Base-by-base conservation (phyloP, 345 rosid genomes). In the Dipteronia dyeriana region DNA sequence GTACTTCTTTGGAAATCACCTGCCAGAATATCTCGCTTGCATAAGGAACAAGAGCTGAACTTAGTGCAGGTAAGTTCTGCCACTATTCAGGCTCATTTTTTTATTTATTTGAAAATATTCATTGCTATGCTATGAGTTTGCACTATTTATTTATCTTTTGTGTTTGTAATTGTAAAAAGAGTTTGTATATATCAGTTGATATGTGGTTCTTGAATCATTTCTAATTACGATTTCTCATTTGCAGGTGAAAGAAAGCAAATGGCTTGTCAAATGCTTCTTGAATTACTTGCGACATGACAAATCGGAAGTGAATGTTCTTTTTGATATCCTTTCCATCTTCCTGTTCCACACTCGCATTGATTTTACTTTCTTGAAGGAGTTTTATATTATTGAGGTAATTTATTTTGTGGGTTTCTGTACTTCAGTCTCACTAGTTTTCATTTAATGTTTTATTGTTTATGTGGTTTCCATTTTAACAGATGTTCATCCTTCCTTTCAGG, bases 191-290 rank as follows among this genome's bases (percentile, higher is more conserved):
- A 54, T 29, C 53, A 13, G 45, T 74, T 75, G 19, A 3, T 29
- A 57, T 60, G 29, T 70, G 74, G 39, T 13, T 13, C 41, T 60
- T 53, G 74, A 68, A 54, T 84, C 7, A 39, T 23, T 43, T 54
- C 73, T 47, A 49, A 39, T 68, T 17, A 39, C 69, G 81, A n/a
- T 79, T 66, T 74, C 71, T 68, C 69, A 76, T 69, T 76, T 81
- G 83, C 91, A 96, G 99, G 98, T 94, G 66, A 96, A 96, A 84
- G 98, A 94, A 88, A 96, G 99, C 92, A 96, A 96, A 86, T 96
- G 99, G 99, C 98, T 96, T 75, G 90, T 96, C 78, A 94, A 94
- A 78, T 96, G 99, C 89, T 92, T 96, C 87, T 85, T 92, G 75
- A 96, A 91, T 88, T 96, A 96, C 85, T 76, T 92, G 54, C 88